Base-by-base conservation (phyloP, 1,284 basidiomycete species). In the Puccinia hordei region DNA sequence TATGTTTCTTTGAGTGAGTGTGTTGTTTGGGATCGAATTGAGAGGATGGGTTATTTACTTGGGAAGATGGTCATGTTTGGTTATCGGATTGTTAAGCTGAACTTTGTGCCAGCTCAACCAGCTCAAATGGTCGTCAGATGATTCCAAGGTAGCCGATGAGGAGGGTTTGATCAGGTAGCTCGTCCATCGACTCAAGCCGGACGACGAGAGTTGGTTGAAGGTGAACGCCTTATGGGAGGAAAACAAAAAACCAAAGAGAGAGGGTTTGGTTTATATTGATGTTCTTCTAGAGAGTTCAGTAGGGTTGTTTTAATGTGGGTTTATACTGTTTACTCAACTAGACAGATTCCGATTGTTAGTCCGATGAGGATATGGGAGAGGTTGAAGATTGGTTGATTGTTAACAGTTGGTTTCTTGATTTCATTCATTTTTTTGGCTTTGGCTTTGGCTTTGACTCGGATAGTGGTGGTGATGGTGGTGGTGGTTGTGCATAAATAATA, bases 51-150 rank as follows among this genome's bases (percentile, higher is more conserved):
- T n/a, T n/a, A 24, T 22, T 68, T 68, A 72, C 69, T 53, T 44
- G 22, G 63, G 63, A 19, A 53, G 44, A 72, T 72, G 69, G 30
- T 72, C 53, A 9, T 49, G 51, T 8, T 63, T 63, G n/a, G 53
- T 10, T 22, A 57, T 33, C 35, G 71, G 71, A n/a, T 73, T 73
- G n/a, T 51, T 57, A 4, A 57, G 24, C 24, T 73, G 71, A 38
- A 73, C 53, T 49, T 73, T 73, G 51, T 73, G 71, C 71, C 71
- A 73, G 9, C 49, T 73, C 12, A 53, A 24, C 71, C 71, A 73
- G 35, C 49, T 73, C 5, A 53, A 27, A 57, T 73, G 71, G 53
- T 73, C 71, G 5, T 51, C 49, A 12, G 71, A 35, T 22, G 35
- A 41, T 61, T 35, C 27, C 24, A 69, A 27, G 22, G 4, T 8